Conservation (phyloP, 2,329 filamentous ascomycete genomes). For the Ascochyta fabae region DNA sequence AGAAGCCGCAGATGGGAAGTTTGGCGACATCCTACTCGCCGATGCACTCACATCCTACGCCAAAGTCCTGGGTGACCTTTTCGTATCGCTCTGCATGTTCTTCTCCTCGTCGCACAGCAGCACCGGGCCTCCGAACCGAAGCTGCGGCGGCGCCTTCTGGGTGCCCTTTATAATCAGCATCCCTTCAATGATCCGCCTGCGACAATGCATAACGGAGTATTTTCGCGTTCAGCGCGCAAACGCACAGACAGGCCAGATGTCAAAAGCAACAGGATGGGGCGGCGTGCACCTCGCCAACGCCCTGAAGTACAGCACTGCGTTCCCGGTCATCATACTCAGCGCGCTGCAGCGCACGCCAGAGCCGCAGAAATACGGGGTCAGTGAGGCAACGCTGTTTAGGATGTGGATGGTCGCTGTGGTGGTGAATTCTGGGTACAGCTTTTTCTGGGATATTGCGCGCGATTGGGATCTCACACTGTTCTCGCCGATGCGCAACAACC, state of each 20-base stretch:
- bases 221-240: conserved; percentile 68
- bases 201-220: conserved; percentile 93
- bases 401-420: conserved; percentile 72
- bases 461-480: conserved; percentile 96
- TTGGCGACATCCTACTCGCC: conserved; percentile 90
- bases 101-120: conserved; percentile 73
- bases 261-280: conserved; percentile 68
- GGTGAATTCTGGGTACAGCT: conserved; percentile 90
- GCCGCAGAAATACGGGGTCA: conserved; percentile 59
- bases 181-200: conserved; percentile 83
- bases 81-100: conserved; percentile 91
- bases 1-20: conserved; percentile 86
- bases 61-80: conserved; percentile 88
- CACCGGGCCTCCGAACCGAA: conserved; percentile 80
- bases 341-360: conserved; percentile 73
- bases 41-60: conserved; percentile 95
- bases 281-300: conserved; percentile 93
- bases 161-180: conserved; percentile 85
- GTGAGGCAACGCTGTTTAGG: conserved; percentile 62
- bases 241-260: conserved; percentile 46
- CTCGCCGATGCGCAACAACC: conserved; percentile 65
- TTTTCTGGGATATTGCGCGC: conserved; percentile 96
- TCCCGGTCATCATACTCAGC: conserved; percentile 85
- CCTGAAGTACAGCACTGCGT: conserved; percentile 90
- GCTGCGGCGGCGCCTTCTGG: conserved; percentile 77